A percentile compares a stretch with the other conserved stretches of the same genome.
These are phyloP conservation scores for Hanseniaspora osmophila DNA, from an alignment of 805 yeast genomes.

Conservation along the genomic window DNA sequence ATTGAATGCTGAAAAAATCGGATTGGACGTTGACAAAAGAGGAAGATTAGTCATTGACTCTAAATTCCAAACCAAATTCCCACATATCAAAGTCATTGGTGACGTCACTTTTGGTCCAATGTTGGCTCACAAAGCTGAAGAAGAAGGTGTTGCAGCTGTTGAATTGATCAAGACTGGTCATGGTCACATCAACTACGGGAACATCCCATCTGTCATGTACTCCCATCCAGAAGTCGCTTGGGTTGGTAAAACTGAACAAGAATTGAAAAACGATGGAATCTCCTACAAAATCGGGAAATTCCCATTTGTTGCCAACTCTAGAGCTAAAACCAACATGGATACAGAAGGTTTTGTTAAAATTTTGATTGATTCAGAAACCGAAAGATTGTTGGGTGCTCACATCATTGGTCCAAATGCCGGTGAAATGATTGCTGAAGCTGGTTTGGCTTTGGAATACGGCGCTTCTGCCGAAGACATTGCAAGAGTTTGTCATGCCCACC, in stretches of 20 bases:
- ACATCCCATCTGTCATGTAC: slow-evolving; percentile 97
- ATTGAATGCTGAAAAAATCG: slow-evolving; percentile 74
- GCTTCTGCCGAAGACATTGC: slow-evolving; percentile 97
- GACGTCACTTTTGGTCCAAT: slow-evolving; percentile 97
- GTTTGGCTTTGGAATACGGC: slow-evolving; percentile 95
- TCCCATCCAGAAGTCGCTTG: slow-evolving; percentile 99
- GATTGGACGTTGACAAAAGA: slow-evolving; percentile 78
- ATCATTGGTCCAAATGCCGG: slow-evolving; percentile 98
- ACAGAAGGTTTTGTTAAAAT: slow-evolving; percentile 96
- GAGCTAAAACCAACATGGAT: slow-evolving; percentile 96
- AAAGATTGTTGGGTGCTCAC: slow-evolving; percentile 91
- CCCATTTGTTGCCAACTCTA: slow-evolving; percentile 97
- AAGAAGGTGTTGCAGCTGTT: slow-evolving; percentile 97
- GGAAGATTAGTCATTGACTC: slow-evolving; percentile 91
- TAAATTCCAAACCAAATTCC: slow-evolving; percentile 80
- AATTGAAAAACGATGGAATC: slow-evolving; percentile 83
- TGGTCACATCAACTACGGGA: slow-evolving; percentile 96
- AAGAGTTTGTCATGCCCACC: slow-evolving; percentile 97
- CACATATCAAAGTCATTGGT: slow-evolving; percentile 94
- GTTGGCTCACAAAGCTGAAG: slow-evolving; percentile 99
- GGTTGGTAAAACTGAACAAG: slow-evolving; percentile 95
- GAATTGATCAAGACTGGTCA: slow-evolving; percentile 86
- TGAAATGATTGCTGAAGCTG: slow-evolving; percentile 98
- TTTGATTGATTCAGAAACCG: slow-evolving; percentile 91
- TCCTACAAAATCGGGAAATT: slow-evolving; percentile 90